phyloP scores from a whole-genome alignment of 805 yeast species.

The Kodamaea jinghongensis region DNA sequence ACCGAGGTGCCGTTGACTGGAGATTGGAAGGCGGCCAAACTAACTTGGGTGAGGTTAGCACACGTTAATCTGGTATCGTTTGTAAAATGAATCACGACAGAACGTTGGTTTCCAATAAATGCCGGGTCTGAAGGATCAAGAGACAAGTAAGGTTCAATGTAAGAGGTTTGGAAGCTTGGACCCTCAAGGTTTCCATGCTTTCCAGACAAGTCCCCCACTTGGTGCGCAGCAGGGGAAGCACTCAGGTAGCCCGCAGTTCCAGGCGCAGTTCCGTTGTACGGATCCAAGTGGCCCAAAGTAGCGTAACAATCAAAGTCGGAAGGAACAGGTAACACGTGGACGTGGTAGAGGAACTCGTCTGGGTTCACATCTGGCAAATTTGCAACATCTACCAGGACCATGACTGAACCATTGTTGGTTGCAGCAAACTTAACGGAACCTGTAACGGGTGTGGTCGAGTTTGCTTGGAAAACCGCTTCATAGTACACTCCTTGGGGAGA shows the following conservation, averaged over 20 bases:
- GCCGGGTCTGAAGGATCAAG: conserved; percentile 20
- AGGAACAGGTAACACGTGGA: conserved; percentile 34
- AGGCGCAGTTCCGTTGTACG: conserved; percentile 32
- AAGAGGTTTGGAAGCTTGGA: conserved; percentile 18
- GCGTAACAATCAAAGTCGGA: conserved; percentile 27
- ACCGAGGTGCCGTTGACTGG: no score
- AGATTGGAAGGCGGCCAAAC: neutral
- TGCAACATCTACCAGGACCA: conserved; percentile 26
- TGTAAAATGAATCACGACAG: conserved; percentile 35
- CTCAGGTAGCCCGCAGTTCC: conserved; percentile 13
- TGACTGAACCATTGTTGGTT: conserved; percentile 29
- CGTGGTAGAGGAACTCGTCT: conserved; percentile 40
- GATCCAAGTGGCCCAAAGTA: conserved; percentile 36
- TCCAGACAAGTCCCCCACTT: conserved; percentile 40
- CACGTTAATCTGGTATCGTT: conserved; percentile 36
- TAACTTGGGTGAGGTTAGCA: conserved; percentile 28
- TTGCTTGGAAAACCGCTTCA: conserved; percentile 25
- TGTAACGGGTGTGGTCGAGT: conserved; percentile 15
- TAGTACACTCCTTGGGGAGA: conserved; percentile 26
- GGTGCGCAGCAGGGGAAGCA: conserved; percentile 18
- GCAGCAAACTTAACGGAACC: conserved; percentile 31
- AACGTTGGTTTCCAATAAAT: conserved; percentile 23
- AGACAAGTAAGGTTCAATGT: conserved; percentile 22
- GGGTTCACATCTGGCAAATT: conserved; percentile 32
- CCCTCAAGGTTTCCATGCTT: conserved; percentile 34